Conservation (phyloP, 1,139 yeast species). For the Groenewaldozyma sp. region DNA sequence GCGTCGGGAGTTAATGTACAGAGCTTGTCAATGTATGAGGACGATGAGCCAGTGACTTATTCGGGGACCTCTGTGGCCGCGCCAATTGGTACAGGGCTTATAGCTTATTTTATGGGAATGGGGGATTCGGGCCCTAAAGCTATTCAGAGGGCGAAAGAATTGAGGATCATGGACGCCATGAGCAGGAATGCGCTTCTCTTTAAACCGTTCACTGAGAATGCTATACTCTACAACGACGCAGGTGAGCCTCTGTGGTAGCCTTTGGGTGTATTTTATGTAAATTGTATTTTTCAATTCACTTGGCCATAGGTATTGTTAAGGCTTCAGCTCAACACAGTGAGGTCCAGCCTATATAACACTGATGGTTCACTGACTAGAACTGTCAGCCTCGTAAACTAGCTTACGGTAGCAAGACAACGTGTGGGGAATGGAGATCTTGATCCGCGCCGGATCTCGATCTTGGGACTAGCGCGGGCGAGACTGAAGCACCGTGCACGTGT, state of each 20-base stretch:
- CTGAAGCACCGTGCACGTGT: too few relatives aligned
- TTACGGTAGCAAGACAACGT: too few relatives aligned
- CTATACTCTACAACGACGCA: slow-evolving; percentile 33
- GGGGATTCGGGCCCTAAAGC: slow-evolving; percentile 44
- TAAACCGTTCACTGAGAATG: slow-evolving; percentile 33
- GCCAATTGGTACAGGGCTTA: slow-evolving; percentile 69
- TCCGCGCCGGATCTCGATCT: too few relatives aligned
- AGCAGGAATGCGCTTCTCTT: slow-evolving; percentile 23
- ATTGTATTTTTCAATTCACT: background rate
- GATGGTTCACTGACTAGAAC: background rate
- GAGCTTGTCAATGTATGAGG: slow-evolving; percentile 29
- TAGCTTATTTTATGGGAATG: slow-evolving; percentile 52
- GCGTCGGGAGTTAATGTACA: slow-evolving; percentile 70
- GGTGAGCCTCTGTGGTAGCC: slow-evolving; percentile 32
- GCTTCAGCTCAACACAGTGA: background rate
- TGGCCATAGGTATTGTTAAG: background rate
- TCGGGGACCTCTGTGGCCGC: slow-evolving; percentile 90
- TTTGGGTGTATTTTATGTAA: too few relatives aligned
- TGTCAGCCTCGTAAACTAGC: background rate
- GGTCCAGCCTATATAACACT: background rate
- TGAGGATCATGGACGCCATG: slow-evolving; percentile 19
- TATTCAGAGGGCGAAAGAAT: slow-evolving; percentile 25
- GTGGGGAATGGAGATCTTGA: too few relatives aligned
- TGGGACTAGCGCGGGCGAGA: too few relatives aligned
- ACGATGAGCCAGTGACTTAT: slow-evolving; percentile 33